phyloP scores from a whole-genome alignment of 495 filamentous ascomycete species.

The Podospora comata region DNA sequence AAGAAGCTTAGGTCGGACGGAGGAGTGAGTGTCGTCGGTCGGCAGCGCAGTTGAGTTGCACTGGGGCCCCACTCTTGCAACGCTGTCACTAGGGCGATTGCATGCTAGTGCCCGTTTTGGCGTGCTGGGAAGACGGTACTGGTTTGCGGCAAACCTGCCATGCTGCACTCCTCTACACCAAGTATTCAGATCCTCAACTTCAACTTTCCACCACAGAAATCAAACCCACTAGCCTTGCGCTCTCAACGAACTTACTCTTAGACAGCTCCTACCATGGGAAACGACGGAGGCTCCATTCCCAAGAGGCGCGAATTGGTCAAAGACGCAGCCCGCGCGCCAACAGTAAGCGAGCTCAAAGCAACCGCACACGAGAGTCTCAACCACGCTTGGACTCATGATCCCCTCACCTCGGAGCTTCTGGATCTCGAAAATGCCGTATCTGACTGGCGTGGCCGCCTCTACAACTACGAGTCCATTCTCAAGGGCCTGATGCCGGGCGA shows the following conservation, averaged over 20 bases:
- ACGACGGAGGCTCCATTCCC: constrained; percentile 87
- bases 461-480: constrained; percentile 91
- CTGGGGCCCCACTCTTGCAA: neutral
- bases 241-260: neutral
- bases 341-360: constrained; percentile 86
- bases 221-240: neutral
- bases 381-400: constrained; percentile 83
- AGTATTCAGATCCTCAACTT: neutral
- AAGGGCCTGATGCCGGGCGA: constrained; percentile 70
- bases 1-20: neutral
- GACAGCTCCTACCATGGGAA: constrained; percentile 64
- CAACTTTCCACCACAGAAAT: neutral
- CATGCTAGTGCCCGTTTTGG: constrained; percentile 6
- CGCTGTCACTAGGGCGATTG: neutral
- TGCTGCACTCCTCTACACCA: no score
- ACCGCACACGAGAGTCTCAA: constrained; percentile 75
- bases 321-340: constrained; percentile 74
- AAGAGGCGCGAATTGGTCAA: constrained; percentile 94
- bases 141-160: no score
- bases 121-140: neutral
- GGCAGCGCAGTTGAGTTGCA: neutral
- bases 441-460: constrained; percentile 79
- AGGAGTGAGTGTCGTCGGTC: neutral
- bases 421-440: constrained; percentile 70
- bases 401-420: constrained; percentile 74